These are phyloP conservation scores for Neofusicoccum laricinum DNA, from an alignment of 2,329 filamentous ascomycete species.

Conservation along the genomic window DNA sequence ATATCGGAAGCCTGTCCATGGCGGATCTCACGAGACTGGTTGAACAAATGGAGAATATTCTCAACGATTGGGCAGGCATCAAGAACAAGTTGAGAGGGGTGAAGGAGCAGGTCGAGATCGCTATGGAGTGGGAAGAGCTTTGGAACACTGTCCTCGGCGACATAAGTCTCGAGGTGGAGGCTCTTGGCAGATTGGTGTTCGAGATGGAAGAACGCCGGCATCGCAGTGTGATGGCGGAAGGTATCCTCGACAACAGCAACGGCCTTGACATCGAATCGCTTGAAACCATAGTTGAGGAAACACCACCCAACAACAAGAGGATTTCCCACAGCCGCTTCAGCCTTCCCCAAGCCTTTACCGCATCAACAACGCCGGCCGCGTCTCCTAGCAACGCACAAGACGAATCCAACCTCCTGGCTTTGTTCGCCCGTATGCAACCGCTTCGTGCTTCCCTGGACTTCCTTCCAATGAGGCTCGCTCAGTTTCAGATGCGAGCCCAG, in stretches of 20 bases:
- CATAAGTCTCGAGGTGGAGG: slow-evolving; percentile 84
- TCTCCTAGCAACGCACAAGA: slow-evolving; percentile 64
- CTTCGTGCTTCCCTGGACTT: slow-evolving; percentile 91
- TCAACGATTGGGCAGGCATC: slow-evolving; percentile 81
- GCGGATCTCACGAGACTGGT: slow-evolving; percentile 74
- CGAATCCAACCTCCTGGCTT: slow-evolving; percentile 79
- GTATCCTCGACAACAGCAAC: slow-evolving; percentile 46
- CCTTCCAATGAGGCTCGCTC: slow-evolving; percentile 86
- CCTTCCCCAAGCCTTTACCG: slow-evolving; percentile 57
- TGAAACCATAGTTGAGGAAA: slow-evolving; percentile 90
- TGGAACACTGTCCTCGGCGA: slow-evolving; percentile 93
- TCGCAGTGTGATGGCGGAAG: slow-evolving; percentile 69
- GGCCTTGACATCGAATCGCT: slow-evolving; percentile 80
- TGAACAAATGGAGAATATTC: slow-evolving; percentile 82
- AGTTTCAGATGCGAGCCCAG: slow-evolving; percentile 77
- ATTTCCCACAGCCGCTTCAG: slow-evolving; percentile 65
- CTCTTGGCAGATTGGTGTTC: slow-evolving; percentile 77
- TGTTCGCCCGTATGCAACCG: slow-evolving; percentile 95
- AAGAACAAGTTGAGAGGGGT: slow-evolving; percentile 73
- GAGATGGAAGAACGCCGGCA: slow-evolving; percentile 98
- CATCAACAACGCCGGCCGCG: slow-evolving; percentile 53
- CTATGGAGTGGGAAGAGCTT: slow-evolving; percentile 98
- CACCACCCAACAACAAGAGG: slow-evolving; percentile 57
- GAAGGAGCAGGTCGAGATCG: slow-evolving; percentile 89
- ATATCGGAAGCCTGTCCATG: slow-evolving; percentile 69